Base-by-base conservation (phyloP, 2,329 filamentous ascomycete genomes). In the Exophiala dermatitidis region DNA sequence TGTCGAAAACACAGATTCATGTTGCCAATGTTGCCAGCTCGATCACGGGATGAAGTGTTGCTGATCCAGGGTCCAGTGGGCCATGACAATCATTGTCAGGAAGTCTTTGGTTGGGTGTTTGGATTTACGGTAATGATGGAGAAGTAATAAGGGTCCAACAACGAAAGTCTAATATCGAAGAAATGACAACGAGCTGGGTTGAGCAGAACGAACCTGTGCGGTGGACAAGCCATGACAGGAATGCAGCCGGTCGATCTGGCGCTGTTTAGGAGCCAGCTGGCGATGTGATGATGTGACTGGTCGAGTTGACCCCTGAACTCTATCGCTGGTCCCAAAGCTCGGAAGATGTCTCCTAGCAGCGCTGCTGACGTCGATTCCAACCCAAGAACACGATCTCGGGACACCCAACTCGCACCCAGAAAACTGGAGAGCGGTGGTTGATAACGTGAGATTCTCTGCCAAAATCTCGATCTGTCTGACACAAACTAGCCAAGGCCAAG, bases 181-280 rank as follows among this genome's bases (percentile, higher is more conserved):
- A 19, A 19, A 19, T 19, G 19, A 19, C 19, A 19, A 19, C 19
- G 19, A 19, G n/a, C 34, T 1, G 7, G 34, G 34, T 37, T n/a
- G 34, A n/a, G 34, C n/a, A n/a, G 7, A 8, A 7, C 7, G 34
- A 8, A n/a, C 7, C 34, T n/a, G 19, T 31, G 41, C 10, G 31
- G 31, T 32, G 29, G 29, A 32, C 28, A 29, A 32, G 42, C n/a
- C 32, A 10, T 49, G 45, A 45, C 33, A 47, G 48, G 53, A 49
- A 49, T 45, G 31, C 42, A 52, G 46, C 34, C 53, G 46, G 53
- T 47, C 41, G 53, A 56, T 56, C 53, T 56, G 46, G 53, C 45
- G 52, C 43, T 41, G 12, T 19, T 36, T 33, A n/a, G 48, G 28
- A 12, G n/a, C 38, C 9, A 30, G 31, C 31, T 33, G 38, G 38